Base-by-base conservation (phyloP, 1,139 yeast genomes). In the Hyphopichia buzzinii region DNA sequence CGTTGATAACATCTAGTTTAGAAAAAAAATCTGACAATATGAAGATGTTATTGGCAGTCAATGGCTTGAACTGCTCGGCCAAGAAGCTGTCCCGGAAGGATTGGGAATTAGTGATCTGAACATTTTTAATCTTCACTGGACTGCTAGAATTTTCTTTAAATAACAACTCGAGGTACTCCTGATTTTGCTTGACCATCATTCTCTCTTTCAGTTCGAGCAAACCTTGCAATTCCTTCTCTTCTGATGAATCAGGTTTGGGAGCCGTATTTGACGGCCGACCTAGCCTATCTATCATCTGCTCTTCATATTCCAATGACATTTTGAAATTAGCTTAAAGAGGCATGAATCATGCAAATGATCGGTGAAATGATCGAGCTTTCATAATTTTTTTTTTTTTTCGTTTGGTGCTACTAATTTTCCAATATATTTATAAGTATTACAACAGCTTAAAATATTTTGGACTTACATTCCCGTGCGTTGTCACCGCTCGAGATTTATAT, bases 21-120 rank as follows among this genome's bases (percentile, higher is more conserved):
- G 43, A 26, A 17, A 77, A 50, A 19, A 77, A 61, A 4, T 57
- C 51, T 13, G 55, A 50, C 23, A 79, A 54, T 4, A 74, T 70
- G 13, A 54, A 36, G 3, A 57, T 46, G 10, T 56, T 50, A 25
- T 31, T 49, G 10, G 59, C 51, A 26, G 81, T 58, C 34, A 84
- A 55, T 1, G 87, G 85, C 15, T 56, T 54, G 27, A 85, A 58
- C 47, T 84, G 92, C 4, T 64, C 53, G 19, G 62, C 55, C 6
- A 84, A 54, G 48, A 84, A 81, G 0, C 63, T 35, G 35, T 72
- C 69, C 25, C 90, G 63, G 44, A 73, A 76, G 14, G 62, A 61
- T 34, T 71, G 71, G 10, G 77, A 71, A 28, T 84, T 84, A 30
- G 74, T 64, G 5, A 83, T 64, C 44, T 77, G 79, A 11, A 82